Conservation (phyloP, 176 grass and related monocot species). For the Areca catechu region DNA sequence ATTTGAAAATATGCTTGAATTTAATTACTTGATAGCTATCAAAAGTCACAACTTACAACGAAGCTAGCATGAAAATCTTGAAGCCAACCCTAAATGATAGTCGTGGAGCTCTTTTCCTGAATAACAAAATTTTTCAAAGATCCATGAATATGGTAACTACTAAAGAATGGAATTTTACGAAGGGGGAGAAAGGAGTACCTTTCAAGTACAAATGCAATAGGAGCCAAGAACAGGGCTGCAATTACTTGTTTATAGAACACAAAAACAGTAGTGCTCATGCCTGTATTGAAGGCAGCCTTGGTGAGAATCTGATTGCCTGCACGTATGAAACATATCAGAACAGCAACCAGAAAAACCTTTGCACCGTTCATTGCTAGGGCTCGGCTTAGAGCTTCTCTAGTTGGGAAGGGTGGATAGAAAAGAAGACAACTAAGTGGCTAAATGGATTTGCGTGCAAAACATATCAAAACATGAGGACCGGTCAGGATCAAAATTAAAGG, state of each 20-base stretch:
- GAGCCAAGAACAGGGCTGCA: slow-evolving; percentile 44
- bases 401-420: too few relatives aligned
- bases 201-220: slow-evolving; percentile 42
- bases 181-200: slow-evolving; percentile 13
- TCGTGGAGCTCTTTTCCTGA: slow-evolving; percentile 54
- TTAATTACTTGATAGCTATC: too few relatives aligned
- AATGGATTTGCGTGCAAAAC: too few relatives aligned
- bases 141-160: too few relatives aligned
- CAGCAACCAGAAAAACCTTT: slow-evolving; percentile 37
- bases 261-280: slow-evolving; percentile 41
- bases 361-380: slow-evolving; percentile 24
- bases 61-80: slow-evolving; percentile 58
- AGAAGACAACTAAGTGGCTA: too few relatives aligned
- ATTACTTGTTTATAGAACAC: neutral
- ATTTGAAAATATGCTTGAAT: too few relatives aligned
- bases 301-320: slow-evolving; percentile 56
- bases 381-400: too few relatives aligned
- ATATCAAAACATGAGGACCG: too few relatives aligned
- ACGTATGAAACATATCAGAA: slow-evolving; percentile 52
- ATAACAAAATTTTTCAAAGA: neutral
- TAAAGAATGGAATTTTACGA: too few relatives aligned
- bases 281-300: slow-evolving; percentile 56
- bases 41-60: slow-evolving; percentile 26
- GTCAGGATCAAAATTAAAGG: too few relatives aligned
- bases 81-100: slow-evolving; percentile 36